A percentile compares a stretch with the other conserved stretches of the same genome.
These are phyloP conservation scores for Pichia kluyveri DNA, from an alignment of 805 yeast genomes.

Conservation along the genomic window DNA sequence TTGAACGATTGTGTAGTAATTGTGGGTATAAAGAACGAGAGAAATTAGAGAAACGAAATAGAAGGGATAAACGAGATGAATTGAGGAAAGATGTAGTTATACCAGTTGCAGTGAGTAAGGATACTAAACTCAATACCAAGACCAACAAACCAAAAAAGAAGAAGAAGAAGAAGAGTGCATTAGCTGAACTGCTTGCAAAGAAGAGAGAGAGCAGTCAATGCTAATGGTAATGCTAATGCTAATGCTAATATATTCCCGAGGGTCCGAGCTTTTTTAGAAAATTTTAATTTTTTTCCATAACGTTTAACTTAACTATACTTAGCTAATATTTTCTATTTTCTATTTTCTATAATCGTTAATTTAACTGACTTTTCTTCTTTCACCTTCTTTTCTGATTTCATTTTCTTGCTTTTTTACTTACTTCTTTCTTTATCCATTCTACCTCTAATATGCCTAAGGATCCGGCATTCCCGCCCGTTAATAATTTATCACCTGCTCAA, in stretches of 20 bases:
- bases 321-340: too few species aligned
- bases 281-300: too few species aligned
- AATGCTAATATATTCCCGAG: too few species aligned
- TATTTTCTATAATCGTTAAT: too few species aligned
- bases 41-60: conserved; percentile 5
- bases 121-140: conserved; percentile 2
- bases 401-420: not conserved
- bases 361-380: too few species aligned
- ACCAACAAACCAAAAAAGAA: conserved; percentile 5
- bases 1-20: not conserved
- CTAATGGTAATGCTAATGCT: not conserved
- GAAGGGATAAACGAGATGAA: not conserved
- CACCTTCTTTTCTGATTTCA: too few species aligned
- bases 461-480: conserved; percentile 6
- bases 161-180: conserved; percentile 20
- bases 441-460: not conserved
- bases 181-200: conserved; percentile 6
- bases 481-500: conserved; percentile 2
- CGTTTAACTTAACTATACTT: too few species aligned
- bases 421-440: not conserved
- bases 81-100: not conserved
- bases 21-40: not conserved
- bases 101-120: not conserved
- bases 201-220: not conserved
- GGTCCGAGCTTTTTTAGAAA: too few species aligned